These are phyloP conservation scores for Lolium multiflorum DNA, from an alignment of 176 grass and related monocot genomes.

Conservation along the genomic window DNA sequence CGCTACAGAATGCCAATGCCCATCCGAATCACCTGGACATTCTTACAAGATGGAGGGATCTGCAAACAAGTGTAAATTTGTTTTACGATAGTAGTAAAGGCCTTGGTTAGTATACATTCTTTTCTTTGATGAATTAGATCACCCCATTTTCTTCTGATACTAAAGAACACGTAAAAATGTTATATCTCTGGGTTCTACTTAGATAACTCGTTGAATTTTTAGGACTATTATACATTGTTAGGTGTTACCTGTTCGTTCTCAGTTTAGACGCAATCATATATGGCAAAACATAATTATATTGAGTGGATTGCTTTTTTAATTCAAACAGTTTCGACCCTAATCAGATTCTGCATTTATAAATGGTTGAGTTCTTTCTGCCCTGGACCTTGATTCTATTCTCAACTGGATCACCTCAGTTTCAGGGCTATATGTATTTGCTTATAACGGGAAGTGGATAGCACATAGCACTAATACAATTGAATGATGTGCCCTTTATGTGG, in stretches of 20 bases:
- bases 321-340: not conserved
- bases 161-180: not conserved
- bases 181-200: not conserved
- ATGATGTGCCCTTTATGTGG: not conserved
- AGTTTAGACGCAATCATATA: not conserved
- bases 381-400: conserved; percentile 19
- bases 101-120: conserved; percentile 53
- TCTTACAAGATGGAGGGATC: conserved; percentile 86
- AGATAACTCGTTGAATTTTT: not conserved
- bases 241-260: conserved; percentile 22
- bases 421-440: conserved; percentile 1
- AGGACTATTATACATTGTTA: not conserved
- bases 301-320: not conserved
- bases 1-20: conserved; percentile 41
- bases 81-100: conserved; percentile 86
- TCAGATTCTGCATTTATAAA: not conserved
- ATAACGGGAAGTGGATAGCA: not conserved
- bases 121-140: conserved; percentile 31
- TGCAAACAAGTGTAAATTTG: conserved; percentile 78
- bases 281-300: not conserved
- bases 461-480: conserved; percentile 3
- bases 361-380: not conserved
- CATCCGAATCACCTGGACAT: conserved; percentile 59
- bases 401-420: conserved; percentile 3
- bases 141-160: not conserved